These are phyloP conservation scores for Polygonum maritimum DNA, from an alignment of 148 eudicot genomes.

Conservation along the genomic window DNA sequence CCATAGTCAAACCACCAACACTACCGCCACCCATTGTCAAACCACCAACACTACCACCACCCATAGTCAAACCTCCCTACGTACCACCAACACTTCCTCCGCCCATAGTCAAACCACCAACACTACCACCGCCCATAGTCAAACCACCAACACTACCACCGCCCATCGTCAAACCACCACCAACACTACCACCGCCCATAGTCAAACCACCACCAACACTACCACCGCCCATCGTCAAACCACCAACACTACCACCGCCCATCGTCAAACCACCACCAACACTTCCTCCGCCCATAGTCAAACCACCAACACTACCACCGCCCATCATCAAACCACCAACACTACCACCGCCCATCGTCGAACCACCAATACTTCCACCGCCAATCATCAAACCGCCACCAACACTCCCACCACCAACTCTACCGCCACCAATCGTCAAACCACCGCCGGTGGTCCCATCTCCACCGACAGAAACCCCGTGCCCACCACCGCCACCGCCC, in stretches of 20 bases:
- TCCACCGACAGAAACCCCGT: constrained; percentile 17
- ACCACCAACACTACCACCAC: background rate
- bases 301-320: constrained; percentile 27
- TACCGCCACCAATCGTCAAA: constrained; percentile 18
- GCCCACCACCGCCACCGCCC: constrained; percentile 21
- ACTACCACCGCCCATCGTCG: background rate
- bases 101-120: constrained; percentile 23
- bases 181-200: background rate
- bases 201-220: constrained; percentile 5
- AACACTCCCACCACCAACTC: constrained; percentile 5
- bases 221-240: background rate
- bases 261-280: background rate
- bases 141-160: background rate
- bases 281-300: constrained; percentile 19
- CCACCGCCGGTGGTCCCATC: constrained; percentile 10
- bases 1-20: background rate
- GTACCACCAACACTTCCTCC: constrained; percentile 18
- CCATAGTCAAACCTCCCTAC: background rate
- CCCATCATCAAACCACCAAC: constrained; percentile 19
- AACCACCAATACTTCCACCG: background rate
- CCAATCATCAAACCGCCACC: constrained; percentile 1
- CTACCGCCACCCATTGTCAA: background rate
- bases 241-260: background rate
- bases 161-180: constrained; percentile 3
- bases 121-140: constrained; percentile 18